Evolutionary conservation across 306 rosid genomes (phyloP).

Genomic region (Prunus fruticosa): DNA sequence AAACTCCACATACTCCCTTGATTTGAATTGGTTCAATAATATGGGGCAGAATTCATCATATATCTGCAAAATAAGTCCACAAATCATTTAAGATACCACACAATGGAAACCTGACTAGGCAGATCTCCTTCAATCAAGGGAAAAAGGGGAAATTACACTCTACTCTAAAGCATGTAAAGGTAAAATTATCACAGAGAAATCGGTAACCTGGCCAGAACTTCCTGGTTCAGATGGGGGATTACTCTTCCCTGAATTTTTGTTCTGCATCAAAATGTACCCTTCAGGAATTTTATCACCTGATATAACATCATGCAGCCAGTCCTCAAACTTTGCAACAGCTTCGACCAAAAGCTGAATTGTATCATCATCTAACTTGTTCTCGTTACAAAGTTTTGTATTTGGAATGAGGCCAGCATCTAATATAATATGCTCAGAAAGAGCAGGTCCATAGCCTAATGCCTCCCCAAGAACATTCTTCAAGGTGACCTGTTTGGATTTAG

Average conservation of each 20-base stretch:
- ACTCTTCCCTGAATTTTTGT: constrained; percentile 54
- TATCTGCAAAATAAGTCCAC: constrained; percentile 50
- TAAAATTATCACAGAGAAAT: constrained; percentile 10
- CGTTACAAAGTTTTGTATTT: constrained; percentile 56
- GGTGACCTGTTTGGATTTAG: constrained; percentile 45
- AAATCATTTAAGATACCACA: constrained; percentile 4
- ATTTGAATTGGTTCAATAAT: constrained; percentile 84
- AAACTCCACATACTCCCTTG: constrained; percentile 67
- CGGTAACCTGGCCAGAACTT: constrained; percentile 59
- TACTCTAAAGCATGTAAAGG: neutral
- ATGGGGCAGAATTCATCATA: constrained; percentile 97
- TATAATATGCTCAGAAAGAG: constrained; percentile 92
- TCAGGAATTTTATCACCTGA: constrained; percentile 85
- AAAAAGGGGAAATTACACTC: neutral
- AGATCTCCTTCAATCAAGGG: neutral
- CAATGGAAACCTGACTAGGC: neutral
- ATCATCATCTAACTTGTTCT: constrained; percentile 55
- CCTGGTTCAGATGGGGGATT: constrained; percentile 43
- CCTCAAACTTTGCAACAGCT: constrained; percentile 84
- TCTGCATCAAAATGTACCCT: constrained; percentile 93
- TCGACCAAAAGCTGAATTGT: constrained; percentile 56
- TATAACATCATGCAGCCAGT: constrained; percentile 88
- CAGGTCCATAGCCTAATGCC: constrained; percentile 96
- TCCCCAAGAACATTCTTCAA: constrained; percentile 87
- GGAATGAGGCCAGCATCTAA: constrained; percentile 79